Conservation (phyloP, 2,329 filamentous ascomycete genomes). For the Didymella keratinophila region DNA sequence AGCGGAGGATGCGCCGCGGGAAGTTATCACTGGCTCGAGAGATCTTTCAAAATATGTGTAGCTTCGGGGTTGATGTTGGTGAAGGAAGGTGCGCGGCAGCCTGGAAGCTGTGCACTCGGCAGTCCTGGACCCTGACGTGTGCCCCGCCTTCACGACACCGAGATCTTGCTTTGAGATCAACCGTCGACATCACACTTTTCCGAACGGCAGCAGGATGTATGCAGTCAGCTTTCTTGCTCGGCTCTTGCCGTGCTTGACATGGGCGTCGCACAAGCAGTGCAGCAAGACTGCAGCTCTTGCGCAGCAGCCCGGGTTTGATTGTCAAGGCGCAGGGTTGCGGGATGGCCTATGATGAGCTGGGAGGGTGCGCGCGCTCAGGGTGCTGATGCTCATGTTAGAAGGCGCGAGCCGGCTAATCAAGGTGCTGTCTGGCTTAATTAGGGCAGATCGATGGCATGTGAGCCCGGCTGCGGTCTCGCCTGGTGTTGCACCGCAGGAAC, state of each 20-base stretch:
- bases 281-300: neutral
- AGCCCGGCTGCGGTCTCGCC: conserved; percentile 11
- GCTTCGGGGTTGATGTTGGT: neutral
- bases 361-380: conserved; percentile 7
- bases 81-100: neutral
- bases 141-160: conserved; percentile 14
- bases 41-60: neutral
- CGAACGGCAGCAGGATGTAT: neutral
- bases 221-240: conserved; percentile 12
- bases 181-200: conserved; percentile 16
- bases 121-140: conserved; percentile 14
- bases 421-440: conserved; percentile 8
- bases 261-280: conserved; percentile 1
- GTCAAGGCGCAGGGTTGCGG: conserved; percentile 12
- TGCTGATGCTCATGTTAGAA: conserved; percentile 2
- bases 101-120: neutral
- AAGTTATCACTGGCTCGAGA: neutral
- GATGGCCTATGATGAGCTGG: conserved; percentile 5
- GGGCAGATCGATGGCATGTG: neutral
- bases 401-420: conserved; percentile 14
- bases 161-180: conserved; percentile 9
- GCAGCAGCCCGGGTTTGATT: neutral
- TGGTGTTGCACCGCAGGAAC: conserved; percentile 18
- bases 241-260: neutral
- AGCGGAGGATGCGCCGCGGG: neutral